These are phyloP conservation scores for Condylostoma magnum DNA, from an alignment of 169 alveolate genomes.

Conservation along the genomic window DNA sequence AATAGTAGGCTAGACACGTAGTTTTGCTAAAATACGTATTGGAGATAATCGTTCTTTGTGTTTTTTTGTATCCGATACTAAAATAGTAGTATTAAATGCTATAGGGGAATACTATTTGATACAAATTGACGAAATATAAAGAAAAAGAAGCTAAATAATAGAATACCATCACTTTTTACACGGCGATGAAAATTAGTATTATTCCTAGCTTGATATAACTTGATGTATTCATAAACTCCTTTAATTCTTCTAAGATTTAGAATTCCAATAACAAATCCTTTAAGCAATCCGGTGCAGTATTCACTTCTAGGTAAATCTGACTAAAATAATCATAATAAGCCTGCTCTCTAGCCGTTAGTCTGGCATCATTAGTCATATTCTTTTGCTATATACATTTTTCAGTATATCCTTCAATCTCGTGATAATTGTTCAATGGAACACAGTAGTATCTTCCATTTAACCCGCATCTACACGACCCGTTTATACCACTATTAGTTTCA, in stretches of 20 bases:
- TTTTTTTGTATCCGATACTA: too few species aligned
- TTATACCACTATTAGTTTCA: conserved; percentile 15
- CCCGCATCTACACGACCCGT: conserved; percentile 2
- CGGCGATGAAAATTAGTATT: too few species aligned
- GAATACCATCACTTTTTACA: too few species aligned
- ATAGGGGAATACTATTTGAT: too few species aligned
- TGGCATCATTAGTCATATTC: not conserved
- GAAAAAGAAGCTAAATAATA: too few species aligned
- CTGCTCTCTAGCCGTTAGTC: not conserved
- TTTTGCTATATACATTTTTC: not conserved
- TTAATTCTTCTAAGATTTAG: not conserved
- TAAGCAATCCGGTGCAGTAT: conserved; percentile 22
- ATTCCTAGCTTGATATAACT: too few species aligned
- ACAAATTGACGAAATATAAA: too few species aligned
- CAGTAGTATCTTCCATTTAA: conserved; percentile 14
- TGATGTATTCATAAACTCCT: too few species aligned
- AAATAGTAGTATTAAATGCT: too few species aligned
- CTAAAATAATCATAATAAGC: conserved; percentile 14
- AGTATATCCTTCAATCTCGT: conserved; percentile 14
- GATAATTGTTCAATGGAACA: not conserved
- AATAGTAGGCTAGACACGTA: too few species aligned
- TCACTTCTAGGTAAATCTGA: not conserved
- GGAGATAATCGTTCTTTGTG: too few species aligned
- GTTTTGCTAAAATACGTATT: too few species aligned
- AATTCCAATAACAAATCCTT: conserved; percentile 9